Evolutionary conservation across 2,329 filamentous ascomycete species (phyloP).

Genomic region (Xylariaceae sp.): DNA sequence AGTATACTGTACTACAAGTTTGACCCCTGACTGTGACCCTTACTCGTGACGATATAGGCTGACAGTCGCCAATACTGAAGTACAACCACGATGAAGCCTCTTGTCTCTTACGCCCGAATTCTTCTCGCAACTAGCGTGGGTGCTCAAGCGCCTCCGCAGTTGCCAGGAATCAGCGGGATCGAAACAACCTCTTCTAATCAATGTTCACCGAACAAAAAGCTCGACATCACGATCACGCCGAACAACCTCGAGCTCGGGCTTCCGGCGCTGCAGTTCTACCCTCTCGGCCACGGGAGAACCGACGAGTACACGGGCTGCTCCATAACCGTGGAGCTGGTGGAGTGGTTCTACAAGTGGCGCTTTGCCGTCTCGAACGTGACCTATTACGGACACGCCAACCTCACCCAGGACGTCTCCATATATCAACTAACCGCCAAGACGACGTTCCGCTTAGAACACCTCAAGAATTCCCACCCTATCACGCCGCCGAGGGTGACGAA

Average conservation of each 20-base stretch:
- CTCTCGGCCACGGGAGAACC: conserved; percentile 1
- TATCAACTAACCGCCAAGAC: conserved; percentile 8
- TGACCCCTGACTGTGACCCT: too few species aligned
- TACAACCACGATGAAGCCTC: neutral
- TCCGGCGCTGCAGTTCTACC: conserved; percentile 7
- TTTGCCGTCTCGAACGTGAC: conserved; percentile 9
- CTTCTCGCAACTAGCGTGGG: neutral
- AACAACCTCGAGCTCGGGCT: conserved; percentile 5
- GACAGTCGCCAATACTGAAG: too few species aligned
- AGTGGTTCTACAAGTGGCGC: conserved; percentile 9
- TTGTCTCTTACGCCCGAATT: neutral
- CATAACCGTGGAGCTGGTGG: conserved; percentile 5
- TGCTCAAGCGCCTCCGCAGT: neutral
- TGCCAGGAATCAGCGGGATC: conserved; percentile 4
- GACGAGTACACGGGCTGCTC: conserved; percentile 5
- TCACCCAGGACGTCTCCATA: conserved; percentile 5
- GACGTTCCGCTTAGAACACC: conserved; percentile 9
- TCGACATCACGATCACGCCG: conserved; percentile 3
- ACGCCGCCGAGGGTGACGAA: conserved; percentile 11
- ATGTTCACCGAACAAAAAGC: conserved; percentile 11
- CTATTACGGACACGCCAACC: conserved; percentile 5
- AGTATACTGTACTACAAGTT: too few species aligned
- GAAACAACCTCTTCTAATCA: conserved; percentile 1
- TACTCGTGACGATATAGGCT: too few species aligned
- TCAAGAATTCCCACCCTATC: conserved; percentile 7